phyloP scores from a whole-genome alignment of 2,329 filamentous ascomycete species.

The Leptographium flavum region DNA sequence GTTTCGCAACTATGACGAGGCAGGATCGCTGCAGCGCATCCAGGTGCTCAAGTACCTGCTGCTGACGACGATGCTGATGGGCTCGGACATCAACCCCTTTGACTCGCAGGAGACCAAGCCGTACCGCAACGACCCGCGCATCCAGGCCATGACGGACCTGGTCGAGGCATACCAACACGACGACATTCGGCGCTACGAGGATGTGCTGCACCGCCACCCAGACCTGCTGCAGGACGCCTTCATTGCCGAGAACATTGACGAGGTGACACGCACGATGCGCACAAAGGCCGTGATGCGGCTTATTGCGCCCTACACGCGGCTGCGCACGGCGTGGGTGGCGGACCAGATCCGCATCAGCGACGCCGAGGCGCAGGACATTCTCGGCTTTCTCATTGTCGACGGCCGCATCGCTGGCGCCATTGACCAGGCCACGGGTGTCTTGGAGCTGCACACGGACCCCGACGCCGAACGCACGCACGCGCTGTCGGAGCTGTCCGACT shows the following conservation, averaged over 20 bases:
- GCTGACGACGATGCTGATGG: conserved; percentile 95
- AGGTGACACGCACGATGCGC: conserved; percentile 95
- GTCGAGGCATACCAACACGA: conserved; percentile 94
- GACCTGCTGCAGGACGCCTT: conserved; percentile 86
- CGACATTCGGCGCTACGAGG: conserved; percentile 84
- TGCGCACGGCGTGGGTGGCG: conserved; percentile 78
- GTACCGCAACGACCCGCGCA: conserved; percentile 89
- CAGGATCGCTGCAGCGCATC: conserved; percentile 87
- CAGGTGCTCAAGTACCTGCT: conserved; percentile 96
- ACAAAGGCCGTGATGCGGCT: conserved; percentile 90
- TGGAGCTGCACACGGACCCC: conserved; percentile 61
- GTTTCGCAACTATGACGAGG: conserved; percentile 97
- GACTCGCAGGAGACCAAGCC: conserved; percentile 98
- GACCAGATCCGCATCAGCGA: conserved; percentile 75
- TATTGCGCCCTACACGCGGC: conserved; percentile 87
- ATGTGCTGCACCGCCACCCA: conserved; percentile 71
- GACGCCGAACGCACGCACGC: conserved; percentile 63
- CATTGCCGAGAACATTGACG: conserved; percentile 97
- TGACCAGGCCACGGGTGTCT: conserved; percentile 71
- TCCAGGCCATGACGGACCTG: conserved; percentile 91
- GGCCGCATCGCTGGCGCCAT: conserved; percentile 77
- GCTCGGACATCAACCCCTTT: conserved; percentile 96
- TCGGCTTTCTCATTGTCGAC: conserved; percentile 89
- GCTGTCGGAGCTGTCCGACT: conserved; percentile 56
- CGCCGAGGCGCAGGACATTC: conserved; percentile 81